A percentile compares a stretch with the other conserved stretches of the same genome.
Conservation (phyloP, 2,329 filamentous ascomycete species). For the Lomentospora prolificans region DNA sequence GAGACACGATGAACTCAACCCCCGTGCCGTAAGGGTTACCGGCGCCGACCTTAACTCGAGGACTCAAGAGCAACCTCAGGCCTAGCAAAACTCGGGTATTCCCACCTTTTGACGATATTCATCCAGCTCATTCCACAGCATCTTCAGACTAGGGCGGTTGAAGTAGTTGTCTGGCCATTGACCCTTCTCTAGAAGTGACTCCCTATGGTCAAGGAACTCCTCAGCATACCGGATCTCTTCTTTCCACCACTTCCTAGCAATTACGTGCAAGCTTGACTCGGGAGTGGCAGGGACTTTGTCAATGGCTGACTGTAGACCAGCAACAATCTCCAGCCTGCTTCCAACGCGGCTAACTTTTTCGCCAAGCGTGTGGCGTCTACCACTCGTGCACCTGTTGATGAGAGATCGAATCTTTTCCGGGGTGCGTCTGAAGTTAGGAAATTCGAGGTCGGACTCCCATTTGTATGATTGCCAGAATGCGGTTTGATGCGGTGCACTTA, state of each 20-base stretch:
- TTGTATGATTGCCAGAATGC: constrained; percentile 50
- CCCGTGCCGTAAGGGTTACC: no score
- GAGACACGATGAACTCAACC: no score
- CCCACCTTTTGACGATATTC: constrained; percentile 12
- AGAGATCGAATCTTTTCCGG: constrained; percentile 34
- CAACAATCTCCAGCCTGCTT: constrained; percentile 32
- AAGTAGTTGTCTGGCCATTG: constrained; percentile 42
- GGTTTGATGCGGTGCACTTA: constrained; percentile 45
- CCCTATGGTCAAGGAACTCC: constrained; percentile 32
- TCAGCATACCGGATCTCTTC: constrained; percentile 37
- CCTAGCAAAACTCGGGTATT: not conserved
- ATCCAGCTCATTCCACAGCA: constrained; percentile 27
- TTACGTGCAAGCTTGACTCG: not conserved
- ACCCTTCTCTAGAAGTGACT: constrained; percentile 25
- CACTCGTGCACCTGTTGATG: constrained; percentile 42
- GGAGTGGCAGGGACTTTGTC: constrained; percentile 23
- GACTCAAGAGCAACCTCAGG: not conserved
- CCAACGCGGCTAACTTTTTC: constrained; percentile 32
- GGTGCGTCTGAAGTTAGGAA: constrained; percentile 40
- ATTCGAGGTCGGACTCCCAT: constrained; percentile 45
- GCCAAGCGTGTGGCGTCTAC: constrained; percentile 34
- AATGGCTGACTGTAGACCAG: not conserved
- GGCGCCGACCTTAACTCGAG: no score
- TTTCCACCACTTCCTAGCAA: constrained; percentile 37
- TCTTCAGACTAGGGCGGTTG: constrained; percentile 32